Conservation (phyloP, 2,329 filamentous ascomycete species). For the Ascochyta lentis region DNA sequence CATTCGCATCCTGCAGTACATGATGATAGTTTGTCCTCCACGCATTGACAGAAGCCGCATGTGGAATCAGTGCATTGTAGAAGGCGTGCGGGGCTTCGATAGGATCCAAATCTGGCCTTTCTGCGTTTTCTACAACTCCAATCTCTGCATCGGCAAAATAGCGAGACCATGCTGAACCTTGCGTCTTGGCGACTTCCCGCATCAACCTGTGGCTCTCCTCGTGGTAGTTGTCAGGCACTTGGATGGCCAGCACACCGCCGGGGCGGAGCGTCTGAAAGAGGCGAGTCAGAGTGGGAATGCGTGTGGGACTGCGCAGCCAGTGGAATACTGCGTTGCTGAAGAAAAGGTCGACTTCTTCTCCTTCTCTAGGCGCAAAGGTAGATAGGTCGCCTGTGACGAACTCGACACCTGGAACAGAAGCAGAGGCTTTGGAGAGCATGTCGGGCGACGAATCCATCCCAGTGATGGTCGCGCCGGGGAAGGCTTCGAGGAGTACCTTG, state of each 20-base stretch:
- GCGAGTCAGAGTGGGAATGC: constrained; percentile 55
- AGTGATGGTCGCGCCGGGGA: constrained; percentile 55
- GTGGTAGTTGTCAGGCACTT: constrained; percentile 60
- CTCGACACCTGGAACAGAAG: constrained; percentile 48
- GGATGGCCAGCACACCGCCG: constrained; percentile 62
- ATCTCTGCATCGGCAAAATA: constrained; percentile 31
- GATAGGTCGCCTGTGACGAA: constrained; percentile 58
- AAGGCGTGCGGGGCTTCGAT: constrained; percentile 57
- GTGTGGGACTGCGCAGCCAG: constrained; percentile 57
- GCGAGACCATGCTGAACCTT: constrained; percentile 47
- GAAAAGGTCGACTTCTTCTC: constrained; percentile 45
- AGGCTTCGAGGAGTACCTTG: constrained; percentile 55
- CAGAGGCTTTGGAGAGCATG: constrained; percentile 60
- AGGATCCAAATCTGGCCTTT: constrained; percentile 52
- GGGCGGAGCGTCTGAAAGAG: constrained; percentile 52
- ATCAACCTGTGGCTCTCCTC: constrained; percentile 61
- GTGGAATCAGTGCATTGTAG: constrained; percentile 58
- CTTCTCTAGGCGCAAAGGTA: constrained; percentile 45
- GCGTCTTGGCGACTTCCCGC: constrained; percentile 49
- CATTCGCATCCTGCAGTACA: constrained; percentile 55
- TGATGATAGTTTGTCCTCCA: constrained; percentile 65
- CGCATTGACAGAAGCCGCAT: constrained; percentile 54
- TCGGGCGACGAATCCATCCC: constrained; percentile 64
- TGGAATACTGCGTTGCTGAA: constrained; percentile 67
- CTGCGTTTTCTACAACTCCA: constrained; percentile 14